These are phyloP conservation scores for Eucalyptus erythrocorys DNA, from an alignment of 345 rosid species.

Conservation along the genomic window DNA sequence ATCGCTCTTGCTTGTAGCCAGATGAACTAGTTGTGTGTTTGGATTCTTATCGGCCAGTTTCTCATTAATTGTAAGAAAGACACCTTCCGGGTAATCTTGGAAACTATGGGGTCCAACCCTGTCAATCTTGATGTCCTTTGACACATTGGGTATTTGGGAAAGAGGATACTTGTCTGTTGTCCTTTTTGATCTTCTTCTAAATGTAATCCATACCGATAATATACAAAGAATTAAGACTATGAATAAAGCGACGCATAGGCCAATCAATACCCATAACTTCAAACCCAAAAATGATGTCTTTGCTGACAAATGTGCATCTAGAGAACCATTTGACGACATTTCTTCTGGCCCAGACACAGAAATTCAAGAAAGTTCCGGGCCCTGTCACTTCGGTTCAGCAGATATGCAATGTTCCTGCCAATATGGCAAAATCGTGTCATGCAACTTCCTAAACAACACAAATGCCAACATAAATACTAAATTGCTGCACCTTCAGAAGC, in stretches of 20 bases:
- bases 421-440: neutral
- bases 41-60: slow-evolving; percentile 41
- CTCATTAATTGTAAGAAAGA: slow-evolving; percentile 33
- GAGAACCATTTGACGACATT: slow-evolving; percentile 58
- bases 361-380: neutral
- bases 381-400: neutral
- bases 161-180: slow-evolving; percentile 31
- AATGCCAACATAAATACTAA: neutral
- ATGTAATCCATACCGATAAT: slow-evolving; percentile 73
- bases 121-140: slow-evolving; percentile 86
- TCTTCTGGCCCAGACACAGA: neutral
- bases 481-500: neutral
- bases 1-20: slow-evolving; percentile 66
- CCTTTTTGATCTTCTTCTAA: slow-evolving; percentile 53
- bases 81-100: slow-evolving; percentile 34
- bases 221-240: slow-evolving; percentile 75
- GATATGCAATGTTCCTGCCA: slow-evolving; percentile 13
- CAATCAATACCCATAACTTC: slow-evolving; percentile 83
- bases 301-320: slow-evolving; percentile 66
- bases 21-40: slow-evolving; percentile 38
- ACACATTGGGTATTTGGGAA: slow-evolving; percentile 67
- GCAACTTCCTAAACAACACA: neutral
- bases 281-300: slow-evolving; percentile 78
- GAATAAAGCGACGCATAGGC: slow-evolving; percentile 61
- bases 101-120: slow-evolving; percentile 41